Base-by-base conservation (phyloP, 192 early-diverging fungal genomes). In the Jimgerdemannia flammicorona region DNA sequence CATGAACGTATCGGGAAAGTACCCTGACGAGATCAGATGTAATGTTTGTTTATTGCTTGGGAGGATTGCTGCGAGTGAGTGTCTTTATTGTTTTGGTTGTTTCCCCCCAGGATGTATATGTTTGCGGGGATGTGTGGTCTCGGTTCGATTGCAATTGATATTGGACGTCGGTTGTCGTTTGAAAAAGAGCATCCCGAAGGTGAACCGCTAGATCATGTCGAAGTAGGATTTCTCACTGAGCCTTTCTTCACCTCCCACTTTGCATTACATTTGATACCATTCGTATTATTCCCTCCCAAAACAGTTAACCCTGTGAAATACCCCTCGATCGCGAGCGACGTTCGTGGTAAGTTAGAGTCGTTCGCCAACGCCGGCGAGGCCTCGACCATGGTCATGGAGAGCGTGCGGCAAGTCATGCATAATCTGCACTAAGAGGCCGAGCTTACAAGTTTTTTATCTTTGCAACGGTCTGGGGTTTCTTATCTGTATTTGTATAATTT, bases 1-100 rank as follows among this genome's bases (percentile, higher is more conserved):
- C 44, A 83, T 80, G 42, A 63, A 84, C 19, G 70, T 80, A 39
- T 71, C 71, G 42, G 8, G 6, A 59, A 80, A 84, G 67, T 72
- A 77, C 11, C 83, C 88, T 44, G 83, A 84, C 66, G 83, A 89
- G 79, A 77, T 87, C 39, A 76, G 82, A 9, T 79, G 77, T 8
- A 89, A 89, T 70, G 83, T 76, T 18, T 86, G 84, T 69, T 66
- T 83, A 43, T 72, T 89, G 43, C 74, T 89, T 43, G 82, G 79
- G 64, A 87, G 81, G 44, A 72, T 83, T 3, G 4, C 80, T 10
- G 72, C 78, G 63, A 75, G 83, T 40, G 41, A 43, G 40, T 43
- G 40, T 70, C 14, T 59, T 59, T 29, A 29, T 29, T 29, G 29
- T 29, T 29, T 29, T 29, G 29, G 29, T 29, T 1, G 29, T 29